Evolutionary conservation across 345 rosid genomes (phyloP), one percentile per base, ranked within the genome.

Genomic region (Gossypium sturtianum): DNA sequence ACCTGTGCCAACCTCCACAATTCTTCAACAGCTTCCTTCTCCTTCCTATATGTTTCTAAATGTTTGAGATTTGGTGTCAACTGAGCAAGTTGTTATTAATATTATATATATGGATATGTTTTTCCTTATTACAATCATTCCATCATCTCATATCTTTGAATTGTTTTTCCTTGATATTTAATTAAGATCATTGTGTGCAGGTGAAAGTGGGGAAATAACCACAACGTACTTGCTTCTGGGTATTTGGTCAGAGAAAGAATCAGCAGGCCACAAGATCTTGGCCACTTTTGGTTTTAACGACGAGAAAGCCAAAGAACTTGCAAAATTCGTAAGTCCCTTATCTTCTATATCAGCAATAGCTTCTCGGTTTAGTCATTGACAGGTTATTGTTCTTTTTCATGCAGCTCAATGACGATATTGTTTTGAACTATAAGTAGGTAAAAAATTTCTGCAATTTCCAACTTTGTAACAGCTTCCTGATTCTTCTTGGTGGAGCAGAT

Each of bases 291-390:
- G 98, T 22, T 92, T 94, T 64, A 84, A 84, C 13, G 93, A 94
- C 29, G 93, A 92, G 83, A 92, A 88, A 77, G 97, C 92, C n/a
- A 74, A 87, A 76, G 93, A 92, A 80, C 76, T 94, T 17, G 78
- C 74, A 11, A 78, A 88, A 88, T 84, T 83, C 9, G 93, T 94
- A 83, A 86, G 94, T 82, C 75, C 13, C 41, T 56, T 73, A 29
- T 63, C 27, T 16, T 53, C 67, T 13, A 15, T 8, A 52, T 51
- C 38, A 54, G 27, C 11, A n/a, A n/a, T 57, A 54, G 16, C 12
- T 56, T 64, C 13, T 45, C 23, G 38, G 44, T 56, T 2, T 67
- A 48, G 71, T 43, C 29, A 29, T 72, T 73, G 27, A 67, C 52
- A 27, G 54, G 22, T 80, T 58, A 49, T 63, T 74, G 72, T 34